These are phyloP conservation scores for Flueggea neowawraea DNA, from an alignment of 441 rosid genomes.

Conservation along the genomic window DNA sequence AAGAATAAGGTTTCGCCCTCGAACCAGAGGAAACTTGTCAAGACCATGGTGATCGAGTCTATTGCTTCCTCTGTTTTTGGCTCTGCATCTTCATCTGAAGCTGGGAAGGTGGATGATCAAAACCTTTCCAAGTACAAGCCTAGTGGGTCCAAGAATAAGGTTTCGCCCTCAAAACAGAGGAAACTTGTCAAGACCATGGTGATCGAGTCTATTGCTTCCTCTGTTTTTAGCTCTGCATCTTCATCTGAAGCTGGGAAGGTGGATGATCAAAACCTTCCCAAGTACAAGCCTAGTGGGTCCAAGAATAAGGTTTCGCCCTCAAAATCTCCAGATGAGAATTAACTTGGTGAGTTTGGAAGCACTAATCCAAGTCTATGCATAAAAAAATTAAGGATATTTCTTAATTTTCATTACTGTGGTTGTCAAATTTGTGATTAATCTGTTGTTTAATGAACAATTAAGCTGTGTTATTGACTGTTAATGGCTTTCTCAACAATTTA, in stretches of 20 bases:
- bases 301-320: not conserved
- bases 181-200: constrained; percentile 36
- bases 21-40: constrained; percentile 33
- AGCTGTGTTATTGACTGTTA: too few species aligned
- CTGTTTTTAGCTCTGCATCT: constrained; percentile 5
- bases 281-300: constrained; percentile 1
- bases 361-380: too few species aligned
- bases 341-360: too few species aligned
- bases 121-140: not conserved
- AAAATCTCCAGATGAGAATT: too few species aligned
- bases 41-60: constrained; percentile 28
- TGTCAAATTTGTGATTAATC: too few species aligned
- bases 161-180: constrained; percentile 14
- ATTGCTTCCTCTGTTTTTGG: constrained; percentile 2
- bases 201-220: constrained; percentile 10
- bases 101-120: too few species aligned
- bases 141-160: constrained; percentile 4
- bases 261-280: too few species aligned
- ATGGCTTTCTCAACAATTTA: too few species aligned
- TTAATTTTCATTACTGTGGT: too few species aligned
- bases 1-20: not conserved
- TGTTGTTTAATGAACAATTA: too few species aligned
- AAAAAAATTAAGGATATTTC: too few species aligned
- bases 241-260: not conserved
- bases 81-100: not conserved